Percentiles rank a stretch among this genome's conserved stretches.
Conservation (phyloP, 75 land plant genomes). For the Ceratopteris richardii region DNA sequence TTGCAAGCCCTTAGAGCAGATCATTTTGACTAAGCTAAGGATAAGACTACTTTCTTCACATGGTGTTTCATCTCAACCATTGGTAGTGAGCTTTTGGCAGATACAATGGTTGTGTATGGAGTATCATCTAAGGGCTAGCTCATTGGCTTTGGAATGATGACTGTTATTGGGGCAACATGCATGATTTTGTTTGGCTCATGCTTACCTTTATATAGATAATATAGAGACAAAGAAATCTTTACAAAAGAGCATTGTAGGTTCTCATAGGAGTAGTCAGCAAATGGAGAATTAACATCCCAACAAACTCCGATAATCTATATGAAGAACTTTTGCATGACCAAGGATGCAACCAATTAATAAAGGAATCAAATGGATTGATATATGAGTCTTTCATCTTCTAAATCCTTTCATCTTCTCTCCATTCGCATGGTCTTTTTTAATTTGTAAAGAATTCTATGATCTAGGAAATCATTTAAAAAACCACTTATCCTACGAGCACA, state of each 20-base stretch:
- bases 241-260: slow-evolving; percentile 25
- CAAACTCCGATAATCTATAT: slow-evolving; percentile 23
- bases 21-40: slow-evolving; percentile 24
- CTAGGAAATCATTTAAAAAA: too few relatives aligned
- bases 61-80: slow-evolving; percentile 8
- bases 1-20: slow-evolving; percentile 30
- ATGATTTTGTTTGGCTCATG: slow-evolving; percentile 7
- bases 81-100: slow-evolving; percentile 7
- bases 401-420: background rate
- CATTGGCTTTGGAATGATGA: slow-evolving; percentile 17
- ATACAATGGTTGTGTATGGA: slow-evolving; percentile 17
- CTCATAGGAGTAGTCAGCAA: slow-evolving; percentile 41
- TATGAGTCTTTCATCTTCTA: too few relatives aligned
- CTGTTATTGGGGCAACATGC: slow-evolving; percentile 8
- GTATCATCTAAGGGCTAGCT: slow-evolving; percentile 15
- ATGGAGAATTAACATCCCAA: slow-evolving; percentile 20
- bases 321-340: slow-evolving; percentile 13
- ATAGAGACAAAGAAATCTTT: slow-evolving; percentile 24
- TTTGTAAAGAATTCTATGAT: too few relatives aligned
- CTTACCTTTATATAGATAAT: slow-evolving; percentile 10
- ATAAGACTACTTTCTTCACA: slow-evolving; percentile 22
- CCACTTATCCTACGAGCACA: too few relatives aligned
- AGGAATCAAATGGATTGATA: slow-evolving; percentile 4
- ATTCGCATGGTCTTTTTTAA: too few relatives aligned
- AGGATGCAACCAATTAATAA: slow-evolving; percentile 4